Evolutionary conservation across 768 basidiomycete genomes (phyloP).

Genomic region (Boletus sp.): DNA sequence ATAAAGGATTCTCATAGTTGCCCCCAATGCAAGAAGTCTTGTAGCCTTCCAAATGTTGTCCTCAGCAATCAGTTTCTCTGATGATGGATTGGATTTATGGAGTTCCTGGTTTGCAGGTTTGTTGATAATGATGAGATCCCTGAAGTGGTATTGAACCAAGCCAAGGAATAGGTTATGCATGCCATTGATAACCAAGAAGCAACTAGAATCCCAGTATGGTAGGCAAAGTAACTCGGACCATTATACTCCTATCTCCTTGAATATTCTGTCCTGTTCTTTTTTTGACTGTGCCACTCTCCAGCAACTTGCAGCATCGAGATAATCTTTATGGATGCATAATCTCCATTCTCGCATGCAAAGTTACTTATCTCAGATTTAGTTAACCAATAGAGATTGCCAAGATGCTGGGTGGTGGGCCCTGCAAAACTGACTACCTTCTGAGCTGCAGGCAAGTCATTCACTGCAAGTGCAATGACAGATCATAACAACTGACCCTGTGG

Average conservation of each 20-base stretch:
- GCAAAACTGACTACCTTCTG: neutral
- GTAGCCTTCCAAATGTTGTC: neutral
- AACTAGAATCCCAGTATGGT: too few relatives aligned
- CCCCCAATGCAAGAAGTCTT: too few relatives aligned
- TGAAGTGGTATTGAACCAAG: constrained; percentile 5
- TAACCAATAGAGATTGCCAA: neutral
- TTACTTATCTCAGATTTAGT: neutral
- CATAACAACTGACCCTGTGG: neutral
- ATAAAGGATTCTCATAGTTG: too few relatives aligned
- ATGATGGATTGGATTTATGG: neutral
- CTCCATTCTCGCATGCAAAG: neutral
- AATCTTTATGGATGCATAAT: neutral
- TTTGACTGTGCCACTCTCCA: neutral
- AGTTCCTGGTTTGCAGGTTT: neutral
- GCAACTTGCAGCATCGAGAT: neutral
- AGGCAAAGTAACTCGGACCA: too few relatives aligned
- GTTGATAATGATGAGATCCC: neutral
- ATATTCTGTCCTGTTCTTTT: neutral
- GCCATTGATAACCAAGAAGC: too few relatives aligned
- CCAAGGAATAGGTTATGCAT: too few relatives aligned
- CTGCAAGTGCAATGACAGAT: neutral
- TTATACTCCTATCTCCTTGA: neutral
- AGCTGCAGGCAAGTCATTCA: too few relatives aligned
- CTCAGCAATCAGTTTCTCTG: neutral
- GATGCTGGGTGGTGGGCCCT: neutral